Evolutionary conservation across 768 basidiomycete species (phyloP), one percentile per base, ranked within the genome.

Genomic region (Kwoniella shandongensis): DNA sequence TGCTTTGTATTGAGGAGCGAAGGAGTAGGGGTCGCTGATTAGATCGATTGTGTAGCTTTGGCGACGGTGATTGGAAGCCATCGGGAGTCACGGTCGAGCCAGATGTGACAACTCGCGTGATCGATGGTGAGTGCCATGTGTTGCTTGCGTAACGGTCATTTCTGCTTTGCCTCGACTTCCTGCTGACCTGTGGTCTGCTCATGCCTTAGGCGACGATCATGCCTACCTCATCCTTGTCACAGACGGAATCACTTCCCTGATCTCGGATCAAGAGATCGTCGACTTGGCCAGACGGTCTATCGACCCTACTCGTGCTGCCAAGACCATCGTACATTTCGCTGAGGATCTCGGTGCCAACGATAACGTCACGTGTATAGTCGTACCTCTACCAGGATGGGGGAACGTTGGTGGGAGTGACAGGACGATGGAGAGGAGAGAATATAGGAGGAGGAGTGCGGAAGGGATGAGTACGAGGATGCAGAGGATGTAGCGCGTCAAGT

Each of bases 31-130:
- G n/a, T n/a, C n/a, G n/a, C n/a, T n/a, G n/a, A n/a, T n/a, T n/a
- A n/a, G n/a, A n/a, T n/a, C n/a, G n/a, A n/a, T n/a, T n/a, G n/a
- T 39, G 10, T 65, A 92, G 91, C 59, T 81, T 96, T 46, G 92
- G 92, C 26, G 92, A 97, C 73, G 81, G 91, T 27, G 85, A 85
- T 56, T 97, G 84, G 80, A 94, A 94, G 71, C 85, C 82, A 39
- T 90, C 86, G 59, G 92, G 92, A 0, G 88, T 97, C 20, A 96
- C 92, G 0, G 88, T 91, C 25, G 92, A 96, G 73, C 92, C 92
- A 2, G 89, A 96, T 74, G 85, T 94, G 18, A 81, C 85, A 41
- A 83, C 85, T 23, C 86, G 84, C 61, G 78, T 92, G 10, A 77
- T 93, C 13, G 79, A 88, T 72, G 89, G 92, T 89, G 57, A 60